phyloP scores from a whole-genome alignment of 1,284 basidiomycete species.

The Bondarzewia mesenterica region DNA sequence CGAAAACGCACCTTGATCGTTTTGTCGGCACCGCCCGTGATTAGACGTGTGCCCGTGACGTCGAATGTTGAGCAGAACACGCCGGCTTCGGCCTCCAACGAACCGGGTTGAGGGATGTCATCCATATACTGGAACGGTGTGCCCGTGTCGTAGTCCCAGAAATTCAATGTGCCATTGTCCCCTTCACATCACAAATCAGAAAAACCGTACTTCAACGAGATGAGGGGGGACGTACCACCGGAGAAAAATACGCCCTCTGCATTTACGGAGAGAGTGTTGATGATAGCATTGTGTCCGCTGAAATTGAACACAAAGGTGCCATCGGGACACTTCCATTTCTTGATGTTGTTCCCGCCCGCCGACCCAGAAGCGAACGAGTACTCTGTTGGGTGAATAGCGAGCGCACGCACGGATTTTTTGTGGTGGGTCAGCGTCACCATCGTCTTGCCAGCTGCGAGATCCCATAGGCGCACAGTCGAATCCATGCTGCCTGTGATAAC shows the following conservation, averaged over 20 bases:
- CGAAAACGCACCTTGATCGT: slow-evolving; percentile 75
- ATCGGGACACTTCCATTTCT: slow-evolving; percentile 99
- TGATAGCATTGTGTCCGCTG: slow-evolving; percentile 91
- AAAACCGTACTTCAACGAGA: neutral
- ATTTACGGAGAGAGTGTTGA: slow-evolving; percentile 94
- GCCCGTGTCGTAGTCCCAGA: slow-evolving; percentile 95
- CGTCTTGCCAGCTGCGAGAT: slow-evolving; percentile 96
- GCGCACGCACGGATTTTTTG: slow-evolving; percentile 93
- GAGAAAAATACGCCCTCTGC: slow-evolving; percentile 96
- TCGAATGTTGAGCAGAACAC: slow-evolving; percentile 97
- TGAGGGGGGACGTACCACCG: slow-evolving; percentile 55
- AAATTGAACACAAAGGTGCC: slow-evolving; percentile 95
- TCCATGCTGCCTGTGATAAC: slow-evolving; percentile 99
- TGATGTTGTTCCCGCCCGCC: slow-evolving; percentile 97
- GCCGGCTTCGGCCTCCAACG: slow-evolving; percentile 92
- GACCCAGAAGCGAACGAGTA: slow-evolving; percentile 94
- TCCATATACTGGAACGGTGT: slow-evolving; percentile 92
- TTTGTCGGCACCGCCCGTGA: slow-evolving; percentile 97
- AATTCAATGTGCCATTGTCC: slow-evolving; percentile 83
- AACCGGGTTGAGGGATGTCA: slow-evolving; percentile 94
- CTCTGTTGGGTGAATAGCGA: slow-evolving; percentile 93
- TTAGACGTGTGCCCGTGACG: slow-evolving; percentile 87
- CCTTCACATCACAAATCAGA: slow-evolving; percentile 30
- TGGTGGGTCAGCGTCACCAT: slow-evolving; percentile 96
- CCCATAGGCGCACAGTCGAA: slow-evolving; percentile 94